Conservation (phyloP, 805 yeast genomes). For the Candida namnaoensis region DNA sequence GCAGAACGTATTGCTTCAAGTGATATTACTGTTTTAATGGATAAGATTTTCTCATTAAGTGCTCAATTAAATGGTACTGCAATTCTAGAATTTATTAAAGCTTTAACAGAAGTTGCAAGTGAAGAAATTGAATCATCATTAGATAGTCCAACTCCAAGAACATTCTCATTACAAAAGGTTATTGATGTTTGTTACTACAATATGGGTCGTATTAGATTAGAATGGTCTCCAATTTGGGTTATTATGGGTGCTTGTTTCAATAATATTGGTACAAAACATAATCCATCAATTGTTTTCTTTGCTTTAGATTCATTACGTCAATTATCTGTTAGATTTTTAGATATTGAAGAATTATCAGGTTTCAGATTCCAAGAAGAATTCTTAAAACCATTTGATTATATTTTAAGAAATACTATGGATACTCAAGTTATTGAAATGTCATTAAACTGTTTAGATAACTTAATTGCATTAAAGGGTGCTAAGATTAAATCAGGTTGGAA, state of each 20-base stretch:
- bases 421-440: constrained; percentile 79
- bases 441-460: constrained; percentile 79
- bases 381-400: constrained; percentile 80
- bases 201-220: constrained; percentile 91
- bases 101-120: constrained; percentile 75
- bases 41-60: constrained; percentile 80
- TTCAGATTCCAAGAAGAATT: constrained; percentile 95
- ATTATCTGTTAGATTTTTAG: constrained; percentile 83
- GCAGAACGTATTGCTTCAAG: constrained; percentile 52
- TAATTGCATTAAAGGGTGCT: constrained; percentile 67
- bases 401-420: constrained; percentile 58
- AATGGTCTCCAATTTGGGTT: constrained; percentile 95
- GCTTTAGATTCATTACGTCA: constrained; percentile 94
- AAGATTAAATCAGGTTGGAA: constrained; percentile 92
- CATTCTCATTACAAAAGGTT: constrained; percentile 88
- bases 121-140: constrained; percentile 91
- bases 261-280: constrained; percentile 72
- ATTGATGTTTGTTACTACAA: constrained; percentile 97
- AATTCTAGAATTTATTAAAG: constrained; percentile 79
- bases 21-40: constrained; percentile 72
- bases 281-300: constrained; percentile 71
- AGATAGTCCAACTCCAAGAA: constrained; percentile 73
- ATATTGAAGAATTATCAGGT: constrained; percentile 88
- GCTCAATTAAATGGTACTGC: constrained; percentile 74
- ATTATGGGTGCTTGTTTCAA: constrained; percentile 88